A percentile compares a stretch with the other conserved stretches of the same genome.
Conservation (phyloP, 23 red algal species). For the Gracilariopsis chorda region DNA sequence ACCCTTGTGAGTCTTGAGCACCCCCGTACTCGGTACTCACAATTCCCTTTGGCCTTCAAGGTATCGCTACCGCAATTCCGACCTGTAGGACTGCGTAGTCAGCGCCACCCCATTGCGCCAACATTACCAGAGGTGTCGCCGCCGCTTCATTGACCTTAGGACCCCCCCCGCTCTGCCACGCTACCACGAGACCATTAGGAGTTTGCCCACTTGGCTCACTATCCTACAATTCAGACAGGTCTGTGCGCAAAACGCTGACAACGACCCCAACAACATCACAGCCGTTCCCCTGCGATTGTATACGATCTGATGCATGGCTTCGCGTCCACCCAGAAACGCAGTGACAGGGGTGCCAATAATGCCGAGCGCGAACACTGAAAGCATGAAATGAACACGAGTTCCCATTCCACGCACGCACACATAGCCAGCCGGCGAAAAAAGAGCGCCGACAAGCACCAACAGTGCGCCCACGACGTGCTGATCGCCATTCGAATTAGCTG, state of each 20-base stretch:
- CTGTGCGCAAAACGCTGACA: conserved; percentile 44
- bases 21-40: too few relatives aligned
- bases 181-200: too few relatives aligned
- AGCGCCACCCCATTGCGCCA: too few relatives aligned
- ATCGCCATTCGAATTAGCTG: neutral
- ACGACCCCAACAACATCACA: neutral
- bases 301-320: neutral
- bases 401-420: conserved; percentile 10
- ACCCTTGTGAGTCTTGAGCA: too few relatives aligned
- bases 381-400: conserved; percentile 15
- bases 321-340: conserved; percentile 10
- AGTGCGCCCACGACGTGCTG: conserved; percentile 19
- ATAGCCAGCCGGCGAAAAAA: neutral
- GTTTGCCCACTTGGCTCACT: too few relatives aligned
- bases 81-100: too few relatives aligned
- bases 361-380: conserved; percentile 40
- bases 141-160: too few relatives aligned
- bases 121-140: too few relatives aligned
- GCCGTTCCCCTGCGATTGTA: neutral
- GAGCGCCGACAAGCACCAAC: neutral
- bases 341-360: neutral
- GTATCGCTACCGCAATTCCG: too few relatives aligned
- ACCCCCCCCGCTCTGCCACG: too few relatives aligned
- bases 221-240: conserved; percentile 39
- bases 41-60: too few relatives aligned